Base-by-base conservation (phyloP, 2,329 filamentous ascomycete species). In the Curvularia hawaiiensis region DNA sequence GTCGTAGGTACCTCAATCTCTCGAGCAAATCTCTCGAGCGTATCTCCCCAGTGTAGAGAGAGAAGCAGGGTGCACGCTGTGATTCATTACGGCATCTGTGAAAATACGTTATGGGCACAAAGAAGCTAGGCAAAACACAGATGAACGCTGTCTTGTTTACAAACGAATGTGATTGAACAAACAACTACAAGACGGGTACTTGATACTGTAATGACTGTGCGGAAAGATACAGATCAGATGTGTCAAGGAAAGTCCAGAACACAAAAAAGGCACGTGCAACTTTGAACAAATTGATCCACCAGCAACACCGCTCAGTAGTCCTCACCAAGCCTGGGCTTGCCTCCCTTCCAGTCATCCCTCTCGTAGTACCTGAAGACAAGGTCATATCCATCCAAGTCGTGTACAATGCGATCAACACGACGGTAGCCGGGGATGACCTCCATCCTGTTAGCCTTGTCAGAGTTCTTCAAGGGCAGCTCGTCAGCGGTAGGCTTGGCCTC, bases 341-440 rank as follows among this genome's bases (percentile, higher is more conserved):
- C 85, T 52, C 86, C 86, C 75, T 84, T 84, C 85, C 85, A 98
- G 69, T 90, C 94, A 65, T 96, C 87, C 58, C 91, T 87, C 81
- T 98, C 93, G 74, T 96, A 99, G 82, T 96, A 97, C 58, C 94
- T 87, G 80, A 99, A 99, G 45, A 99, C 90, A 38, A 99, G 83
- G 76, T 98, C 93, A 73, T 99, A 99, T 52, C 96, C 95, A 73
- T 99, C 94, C 68, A 99, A 88, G 71, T 98, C 93, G 77, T 99
- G 95, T 50, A 99, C 92, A 65, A 99, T 97, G 53, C 93, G 89
- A 76, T 99, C 95, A 52, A 97, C 85, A 20, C 95, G 87, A 59
- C 90, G 86, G 76, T 99, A 99, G 2, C 95, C 95, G 59, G 86
- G 83, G 66, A 99, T 90, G 50, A 83, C 83, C 70, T 98, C 93